phyloP scores from a whole-genome alignment of 805 yeast genomes.

The Pichia phayaonensis region DNA sequence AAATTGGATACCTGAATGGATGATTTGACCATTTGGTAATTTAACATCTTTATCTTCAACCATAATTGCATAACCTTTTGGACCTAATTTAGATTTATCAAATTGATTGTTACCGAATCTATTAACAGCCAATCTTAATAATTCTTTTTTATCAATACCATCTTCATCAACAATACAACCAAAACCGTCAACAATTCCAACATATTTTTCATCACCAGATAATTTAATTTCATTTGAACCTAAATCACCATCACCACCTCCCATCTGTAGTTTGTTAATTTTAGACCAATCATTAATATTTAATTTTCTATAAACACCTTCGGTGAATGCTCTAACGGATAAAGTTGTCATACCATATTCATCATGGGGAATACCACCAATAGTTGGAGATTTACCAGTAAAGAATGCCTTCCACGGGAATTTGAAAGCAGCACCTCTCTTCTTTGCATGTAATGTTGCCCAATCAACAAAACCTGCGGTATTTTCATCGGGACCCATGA shows the following conservation, averaged over 20 bases:
- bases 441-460: conserved; percentile 92
- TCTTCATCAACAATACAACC: conserved; percentile 91
- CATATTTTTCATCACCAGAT: conserved; percentile 75
- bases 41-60: conserved; percentile 77
- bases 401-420: conserved; percentile 87
- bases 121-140: conserved; percentile 65
- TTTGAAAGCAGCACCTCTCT: conserved; percentile 84
- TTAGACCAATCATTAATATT: conserved; percentile 45
- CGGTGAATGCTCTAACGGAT: conserved; percentile 87
- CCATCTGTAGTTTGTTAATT: conserved; percentile 85
- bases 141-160: conserved; percentile 77
- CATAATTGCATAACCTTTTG: conserved; percentile 71
- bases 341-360: conserved; percentile 96
- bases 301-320: conserved; percentile 76
- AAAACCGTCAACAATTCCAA: conserved; percentile 89
- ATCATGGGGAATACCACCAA: conserved; percentile 98
- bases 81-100: conserved; percentile 58
- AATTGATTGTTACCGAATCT: conserved; percentile 69
- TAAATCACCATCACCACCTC: conserved; percentile 98
- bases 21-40: conserved; percentile 68
- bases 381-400: conserved; percentile 85
- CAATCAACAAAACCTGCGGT: conserved; percentile 93
- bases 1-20: conserved; percentile 81
- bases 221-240: conserved; percentile 92
- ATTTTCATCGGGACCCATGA: conserved; percentile 99